These are phyloP conservation scores for Luffa acutangula DNA, from an alignment of 306 rosid genomes.

Conservation along the genomic window DNA sequence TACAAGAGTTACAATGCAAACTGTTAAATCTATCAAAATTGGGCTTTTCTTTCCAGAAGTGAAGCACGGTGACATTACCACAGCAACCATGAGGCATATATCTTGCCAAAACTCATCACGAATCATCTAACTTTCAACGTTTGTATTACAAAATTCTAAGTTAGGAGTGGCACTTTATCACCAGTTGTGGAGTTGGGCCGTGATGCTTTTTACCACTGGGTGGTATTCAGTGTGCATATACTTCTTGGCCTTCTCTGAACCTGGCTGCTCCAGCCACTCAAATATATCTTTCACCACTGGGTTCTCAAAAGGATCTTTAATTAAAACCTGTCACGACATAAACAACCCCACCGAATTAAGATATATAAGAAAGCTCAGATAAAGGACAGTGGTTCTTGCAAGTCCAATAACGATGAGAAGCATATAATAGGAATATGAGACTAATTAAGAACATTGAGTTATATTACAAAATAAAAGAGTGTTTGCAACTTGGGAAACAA, in stretches of 20 bases:
- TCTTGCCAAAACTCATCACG: not conserved
- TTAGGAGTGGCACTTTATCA: constrained; percentile 4
- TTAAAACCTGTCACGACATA: constrained; percentile 30
- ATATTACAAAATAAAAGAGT: no score
- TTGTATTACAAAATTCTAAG: not conserved
- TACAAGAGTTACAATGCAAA: not conserved
- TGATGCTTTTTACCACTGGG: constrained; percentile 65
- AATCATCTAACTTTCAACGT: not conserved
- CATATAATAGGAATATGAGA: not conserved
- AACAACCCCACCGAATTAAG: not conserved
- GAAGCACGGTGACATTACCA: not conserved
- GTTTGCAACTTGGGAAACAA: not conserved
- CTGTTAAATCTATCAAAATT: not conserved
- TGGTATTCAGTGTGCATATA: constrained; percentile 68
- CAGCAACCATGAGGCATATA: not conserved
- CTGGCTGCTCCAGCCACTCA: constrained; percentile 83
- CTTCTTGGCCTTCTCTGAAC: constrained; percentile 13
- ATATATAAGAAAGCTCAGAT: not conserved
- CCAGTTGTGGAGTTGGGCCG: constrained; percentile 85
- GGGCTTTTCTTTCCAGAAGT: not conserved
- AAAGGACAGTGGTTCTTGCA: not conserved
- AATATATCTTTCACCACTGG: constrained; percentile 49
- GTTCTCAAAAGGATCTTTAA: constrained; percentile 56
- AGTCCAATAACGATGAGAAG: no score
- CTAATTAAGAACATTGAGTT: no score